A percentile compares a stretch with the other conserved stretches of the same genome.
Conservation (phyloP, 371 early-diverging fungal species). For the Syncephalastrum sp. region DNA sequence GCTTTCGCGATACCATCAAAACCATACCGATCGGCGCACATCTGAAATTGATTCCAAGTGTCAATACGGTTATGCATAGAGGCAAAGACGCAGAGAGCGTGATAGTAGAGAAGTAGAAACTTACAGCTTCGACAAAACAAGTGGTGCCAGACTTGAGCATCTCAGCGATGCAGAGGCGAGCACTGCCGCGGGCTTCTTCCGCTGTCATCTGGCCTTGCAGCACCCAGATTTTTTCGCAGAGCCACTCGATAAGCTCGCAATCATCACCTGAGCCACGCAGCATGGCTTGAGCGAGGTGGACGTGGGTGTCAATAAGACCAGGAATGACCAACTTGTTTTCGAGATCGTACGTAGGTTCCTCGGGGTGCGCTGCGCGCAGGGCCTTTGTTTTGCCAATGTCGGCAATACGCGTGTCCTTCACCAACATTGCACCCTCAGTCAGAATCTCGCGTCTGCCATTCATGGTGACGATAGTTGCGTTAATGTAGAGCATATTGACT, state of each 20-base stretch:
- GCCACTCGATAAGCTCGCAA: slow-evolving; percentile 22
- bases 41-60: neutral
- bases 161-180: slow-evolving; percentile 27
- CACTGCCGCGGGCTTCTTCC: slow-evolving; percentile 21
- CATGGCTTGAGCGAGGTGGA: slow-evolving; percentile 23
- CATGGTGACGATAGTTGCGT: slow-evolving; percentile 24
- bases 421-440: slow-evolving; percentile 22
- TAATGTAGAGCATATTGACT: slow-evolving; percentile 22
- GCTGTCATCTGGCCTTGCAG: slow-evolving; percentile 22
- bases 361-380: slow-evolving; percentile 12
- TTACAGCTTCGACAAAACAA: slow-evolving; percentile 18
- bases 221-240: slow-evolving; percentile 24
- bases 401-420: slow-evolving; percentile 15
- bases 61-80: neutral
- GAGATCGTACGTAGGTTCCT: slow-evolving; percentile 19
- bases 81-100: neutral
- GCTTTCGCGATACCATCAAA: slow-evolving; percentile 26
- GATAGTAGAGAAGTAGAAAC: neutral
- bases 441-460: slow-evolving; percentile 24
- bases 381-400: slow-evolving; percentile 21
- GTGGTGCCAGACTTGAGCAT: slow-evolving; percentile 27
- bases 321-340: slow-evolving; percentile 22
- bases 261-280: slow-evolving; percentile 28
- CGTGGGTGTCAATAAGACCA: slow-evolving; percentile 24
- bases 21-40: slow-evolving; percentile 26